Conservation (phyloP, 2,329 filamentous ascomycete species). For the Xylariaceae sp. region DNA sequence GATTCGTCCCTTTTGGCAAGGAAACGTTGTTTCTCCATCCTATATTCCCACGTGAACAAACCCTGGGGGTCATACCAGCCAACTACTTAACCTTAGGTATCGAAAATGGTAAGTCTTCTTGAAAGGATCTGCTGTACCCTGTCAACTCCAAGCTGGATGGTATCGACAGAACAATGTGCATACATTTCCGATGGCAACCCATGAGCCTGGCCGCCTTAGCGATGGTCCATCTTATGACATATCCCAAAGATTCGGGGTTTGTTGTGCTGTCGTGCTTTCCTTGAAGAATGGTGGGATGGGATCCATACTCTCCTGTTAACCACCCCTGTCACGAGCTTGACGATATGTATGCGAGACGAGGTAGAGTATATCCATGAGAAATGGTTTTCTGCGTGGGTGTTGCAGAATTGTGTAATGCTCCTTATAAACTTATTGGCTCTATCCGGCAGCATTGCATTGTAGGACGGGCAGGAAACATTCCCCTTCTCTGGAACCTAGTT, state of each 20-base stretch:
- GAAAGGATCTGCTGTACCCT: not conserved
- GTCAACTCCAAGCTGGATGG: slow-evolving; percentile 1
- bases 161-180: no score
- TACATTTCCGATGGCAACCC: not conserved
- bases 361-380: no score
- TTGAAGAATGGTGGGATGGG: slow-evolving; percentile 12
- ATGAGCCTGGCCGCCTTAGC: not conserved
- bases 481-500: no score
- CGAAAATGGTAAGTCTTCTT: not conserved
- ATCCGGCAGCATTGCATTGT: no score
- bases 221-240: not conserved
- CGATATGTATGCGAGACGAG: no score
- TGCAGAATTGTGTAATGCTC: slow-evolving; percentile 18
- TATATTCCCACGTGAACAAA: no score
- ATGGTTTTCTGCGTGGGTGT: no score
- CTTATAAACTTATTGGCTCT: no score
- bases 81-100: no score
- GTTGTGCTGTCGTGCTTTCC: slow-evolving; percentile 13
- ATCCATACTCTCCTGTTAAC: slow-evolving; percentile 2
- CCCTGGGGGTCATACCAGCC: no score
- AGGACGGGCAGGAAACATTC: no score
- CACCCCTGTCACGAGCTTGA: no score
- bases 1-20: not conserved
- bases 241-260: not conserved
- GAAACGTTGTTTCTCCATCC: not conserved